Evolutionary conservation across 345 rosid genomes (phyloP), one percentile per base, ranked within the genome.

Genomic region (Populus simonii): DNA sequence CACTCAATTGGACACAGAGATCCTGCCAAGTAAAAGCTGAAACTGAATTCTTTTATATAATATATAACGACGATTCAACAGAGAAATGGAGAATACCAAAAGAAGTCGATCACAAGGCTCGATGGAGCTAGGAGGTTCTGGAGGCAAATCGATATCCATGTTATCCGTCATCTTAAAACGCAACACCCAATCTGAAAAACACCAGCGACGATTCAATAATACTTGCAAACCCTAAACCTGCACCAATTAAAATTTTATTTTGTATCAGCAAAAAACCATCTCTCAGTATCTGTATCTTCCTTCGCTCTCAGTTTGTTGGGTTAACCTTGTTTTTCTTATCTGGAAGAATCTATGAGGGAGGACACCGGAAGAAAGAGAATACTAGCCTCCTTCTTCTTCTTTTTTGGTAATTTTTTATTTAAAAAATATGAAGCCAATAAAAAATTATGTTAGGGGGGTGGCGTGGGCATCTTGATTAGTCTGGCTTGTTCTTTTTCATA

Each of bases 141-240:
- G 66, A 22, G 88, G 88, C 33, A 86, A 83, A 71, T 94, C 93
- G 66, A 84, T 71, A 53, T 92, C 94, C 98, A 92, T 92, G 71
- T 72, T 47, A 35, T 82, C 84, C 80, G 79, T 75, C 29, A 63
- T 63, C 33, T 27, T 63, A 72, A 79, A 57, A 68, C 84, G 87
- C 63, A 75, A 65, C 72, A 89, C 72, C 80, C 90, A 88, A 77
- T 85, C 92, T 16, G 88, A 80, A 79, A 90, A 88, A 70, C 74
- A 76, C 39, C 49, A 73, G 25, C 86, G 85, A 13, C 86, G 85
- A 47, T 18, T 47, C 51, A 47, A 13, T 76, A 47, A 13, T 76
- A 87, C 77, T 88, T 83, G 61, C 41, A 43, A 62, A 33, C 16
- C 70, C 66, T 57, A 53, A 71, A 38, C 12, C 66, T n/a, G 0